A percentile compares a stretch with the other conserved stretches of the same genome.
Evolutionary conservation across 2,329 filamentous ascomycete species (phyloP).

Genomic region (Exserohilum turcica): DNA sequence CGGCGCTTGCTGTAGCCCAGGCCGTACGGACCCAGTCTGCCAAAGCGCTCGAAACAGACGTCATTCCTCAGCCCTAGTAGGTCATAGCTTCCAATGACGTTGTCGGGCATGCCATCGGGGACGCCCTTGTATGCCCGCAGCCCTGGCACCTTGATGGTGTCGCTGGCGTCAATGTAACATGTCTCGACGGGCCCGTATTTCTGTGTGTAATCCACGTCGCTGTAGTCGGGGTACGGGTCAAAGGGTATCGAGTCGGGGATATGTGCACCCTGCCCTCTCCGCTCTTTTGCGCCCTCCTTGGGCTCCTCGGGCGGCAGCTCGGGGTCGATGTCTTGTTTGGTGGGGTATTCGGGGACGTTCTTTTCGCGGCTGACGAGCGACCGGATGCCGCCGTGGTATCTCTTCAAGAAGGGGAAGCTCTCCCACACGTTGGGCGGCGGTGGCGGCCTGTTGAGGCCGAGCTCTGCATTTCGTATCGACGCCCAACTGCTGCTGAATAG

Average conservation of each 20-base stretch:
- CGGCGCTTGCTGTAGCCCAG: slow-evolving; percentile 79
- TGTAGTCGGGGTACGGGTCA: slow-evolving; percentile 70
- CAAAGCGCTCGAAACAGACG: slow-evolving; percentile 91
- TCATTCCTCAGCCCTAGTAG: slow-evolving; percentile 78
- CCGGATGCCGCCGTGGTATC: slow-evolving; percentile 88
- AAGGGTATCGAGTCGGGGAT: slow-evolving; percentile 55
- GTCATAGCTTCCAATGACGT: slow-evolving; percentile 85
- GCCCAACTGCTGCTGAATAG: slow-evolving; percentile 75
- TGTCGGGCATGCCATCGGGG: slow-evolving; percentile 81
- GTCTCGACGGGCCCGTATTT: slow-evolving; percentile 67
- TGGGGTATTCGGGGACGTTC: slow-evolving; percentile 82
- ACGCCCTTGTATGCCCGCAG: slow-evolving; percentile 78
- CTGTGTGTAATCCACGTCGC: slow-evolving; percentile 60
- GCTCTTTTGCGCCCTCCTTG: slow-evolving; percentile 35
- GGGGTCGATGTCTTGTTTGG: slow-evolving; percentile 57
- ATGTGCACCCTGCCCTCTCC: slow-evolving; percentile 36
- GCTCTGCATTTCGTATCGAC: slow-evolving; percentile 66
- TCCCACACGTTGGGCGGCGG: slow-evolving; percentile 79
- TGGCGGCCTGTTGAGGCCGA: slow-evolving; percentile 64
- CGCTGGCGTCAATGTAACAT: slow-evolving; percentile 76
- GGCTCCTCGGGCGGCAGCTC: slow-evolving; percentile 39
- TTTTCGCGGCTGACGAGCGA: slow-evolving; percentile 68
- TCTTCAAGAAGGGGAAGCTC: slow-evolving; percentile 78
- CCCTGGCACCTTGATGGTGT: slow-evolving; percentile 68
- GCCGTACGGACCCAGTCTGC: slow-evolving; percentile 85